Base-by-base conservation (phyloP, 2,329 filamentous ascomycete genomes). In the Colletotrichum zoysiae region DNA sequence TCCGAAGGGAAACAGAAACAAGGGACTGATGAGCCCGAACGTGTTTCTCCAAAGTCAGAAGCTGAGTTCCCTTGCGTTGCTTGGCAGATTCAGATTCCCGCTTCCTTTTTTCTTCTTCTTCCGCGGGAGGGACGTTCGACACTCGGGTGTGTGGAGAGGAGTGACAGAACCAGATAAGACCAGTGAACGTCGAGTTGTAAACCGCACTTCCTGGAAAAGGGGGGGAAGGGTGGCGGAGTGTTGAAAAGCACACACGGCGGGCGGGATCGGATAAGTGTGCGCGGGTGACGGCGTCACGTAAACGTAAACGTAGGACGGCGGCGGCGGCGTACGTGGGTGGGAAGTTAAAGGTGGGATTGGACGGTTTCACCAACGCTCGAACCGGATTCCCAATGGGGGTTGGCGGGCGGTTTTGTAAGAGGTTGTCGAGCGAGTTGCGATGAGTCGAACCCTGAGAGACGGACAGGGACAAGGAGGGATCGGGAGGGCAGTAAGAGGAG, bases 21-120 rank as follows among this genome's bases (percentile, higher is more conserved):
- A 58, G 53, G 30, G 67, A 59, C 51, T 30, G 53, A 38, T 58
- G 44, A 46, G 14, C 50, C 38, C 30, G 40, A 38, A 67, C 30
- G 53, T 30, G 69, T 51, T 64, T 60, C 53, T 64, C 44, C 58
- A 69, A 42, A 60, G 59, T 64, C 69, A 30, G 59, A n/a, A 69
- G 69, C 69, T 71, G 69, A 71, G 40, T 71, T 69, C 65, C 69
- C 69, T 69, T 71, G 69, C 69, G 60, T 71, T 38, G 65, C 69
- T 71, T 69, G 69, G 69, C 69, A 58, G 11, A 26, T 44, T 59
- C 65, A 40, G 67, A 51, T 23, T 50, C 3, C 55, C 59, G 66
- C 35, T 64, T 65, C 20, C 66, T 64, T 61, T 69, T 69, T 42
- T 44, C 55, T 48, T 38, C 18, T 26, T 55, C 20, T 40, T 46